Evolutionary conservation across 805 yeast genomes (phyloP).

Genomic region (Monosporozyma unispora): DNA sequence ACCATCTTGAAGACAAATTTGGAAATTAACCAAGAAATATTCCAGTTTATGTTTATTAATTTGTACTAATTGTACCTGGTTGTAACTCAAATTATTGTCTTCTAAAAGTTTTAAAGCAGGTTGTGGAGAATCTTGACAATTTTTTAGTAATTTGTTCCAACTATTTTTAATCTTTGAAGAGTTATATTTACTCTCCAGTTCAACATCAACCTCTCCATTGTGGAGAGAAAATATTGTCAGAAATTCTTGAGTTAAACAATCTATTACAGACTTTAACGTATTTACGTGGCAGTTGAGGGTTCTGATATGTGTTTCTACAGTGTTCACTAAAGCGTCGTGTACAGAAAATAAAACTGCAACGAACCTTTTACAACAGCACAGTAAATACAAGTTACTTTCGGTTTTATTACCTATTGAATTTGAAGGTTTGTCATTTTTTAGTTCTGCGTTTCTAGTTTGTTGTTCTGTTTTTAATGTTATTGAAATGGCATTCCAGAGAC

Average conservation of each 20-base stretch:
- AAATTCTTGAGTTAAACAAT: conserved; percentile 9
- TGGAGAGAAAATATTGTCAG: not conserved
- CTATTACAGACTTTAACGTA: conserved; percentile 24
- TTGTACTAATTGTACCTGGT: conserved; percentile 4
- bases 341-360: conserved; percentile 28
- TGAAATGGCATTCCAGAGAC: conserved; percentile 33
- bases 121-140: conserved; percentile 28
- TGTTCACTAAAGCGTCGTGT: conserved; percentile 20
- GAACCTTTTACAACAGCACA: conserved; percentile 24
- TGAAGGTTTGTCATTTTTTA: conserved; percentile 1
- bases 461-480: conserved; percentile 20
- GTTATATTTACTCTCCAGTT: not conserved
- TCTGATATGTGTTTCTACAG: conserved; percentile 22
- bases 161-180: not conserved
- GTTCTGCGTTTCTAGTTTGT: not conserved
- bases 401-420: not conserved
- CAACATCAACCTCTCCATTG: not conserved
- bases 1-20: conserved; percentile 22
- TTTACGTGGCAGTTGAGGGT: conserved; percentile 28
- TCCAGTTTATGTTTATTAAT: conserved; percentile 22
- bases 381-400: conserved; percentile 2
- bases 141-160: conserved; percentile 11
- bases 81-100: conserved; percentile 5
- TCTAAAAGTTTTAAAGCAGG: conserved; percentile 19
- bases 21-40: conserved; percentile 28